These are phyloP conservation scores for Bimuria novae-zelandiae DNA, from an alignment of 2,329 filamentous ascomycete genomes.

Conservation along the genomic window DNA sequence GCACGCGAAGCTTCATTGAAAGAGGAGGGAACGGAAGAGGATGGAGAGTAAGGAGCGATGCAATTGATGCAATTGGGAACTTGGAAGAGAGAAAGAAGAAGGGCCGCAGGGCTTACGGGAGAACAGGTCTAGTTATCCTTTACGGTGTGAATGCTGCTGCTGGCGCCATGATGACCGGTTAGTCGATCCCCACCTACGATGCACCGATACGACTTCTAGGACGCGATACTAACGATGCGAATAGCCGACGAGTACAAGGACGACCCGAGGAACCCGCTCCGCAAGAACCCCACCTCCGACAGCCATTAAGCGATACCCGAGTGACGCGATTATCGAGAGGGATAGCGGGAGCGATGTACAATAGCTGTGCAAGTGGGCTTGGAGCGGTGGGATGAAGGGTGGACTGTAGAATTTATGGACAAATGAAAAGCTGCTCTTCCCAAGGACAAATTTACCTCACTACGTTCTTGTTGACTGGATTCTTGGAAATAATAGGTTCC, in stretches of 20 bases:
- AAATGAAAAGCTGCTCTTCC: slow-evolving; percentile 13
- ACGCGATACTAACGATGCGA: slow-evolving; percentile 22
- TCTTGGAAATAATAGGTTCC: too few species aligned
- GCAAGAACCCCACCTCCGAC: slow-evolving; percentile 37
- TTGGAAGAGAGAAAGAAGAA: neutral
- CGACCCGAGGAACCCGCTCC: slow-evolving; percentile 81
- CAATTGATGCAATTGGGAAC: slow-evolving; percentile 13
- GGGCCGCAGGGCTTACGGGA: slow-evolving; percentile 23
- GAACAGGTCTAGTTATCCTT: slow-evolving; percentile 76
- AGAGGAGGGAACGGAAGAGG: neutral
- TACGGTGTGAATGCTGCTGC: slow-evolving; percentile 90
- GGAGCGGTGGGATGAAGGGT: slow-evolving; percentile 16
- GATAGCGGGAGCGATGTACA: slow-evolving; percentile 40
- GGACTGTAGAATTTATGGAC: slow-evolving; percentile 34
- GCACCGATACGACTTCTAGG: neutral
- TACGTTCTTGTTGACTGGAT: too few species aligned
- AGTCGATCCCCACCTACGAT: slow-evolving; percentile 43
- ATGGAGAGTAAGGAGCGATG: neutral
- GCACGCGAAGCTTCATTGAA: slow-evolving; percentile 3
- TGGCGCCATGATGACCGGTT: slow-evolving; percentile 78
- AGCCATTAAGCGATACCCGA: slow-evolving; percentile 33
- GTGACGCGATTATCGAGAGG: slow-evolving; percentile 19
- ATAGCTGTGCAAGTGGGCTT: slow-evolving; percentile 33
- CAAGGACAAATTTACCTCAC: neutral
- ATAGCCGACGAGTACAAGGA: slow-evolving; percentile 94